A percentile compares a stretch with the other conserved stretches of the same genome.
These are phyloP conservation scores for Lathyrus sativus DNA, from an alignment of 306 rosid genomes.

Conservation along the genomic window DNA sequence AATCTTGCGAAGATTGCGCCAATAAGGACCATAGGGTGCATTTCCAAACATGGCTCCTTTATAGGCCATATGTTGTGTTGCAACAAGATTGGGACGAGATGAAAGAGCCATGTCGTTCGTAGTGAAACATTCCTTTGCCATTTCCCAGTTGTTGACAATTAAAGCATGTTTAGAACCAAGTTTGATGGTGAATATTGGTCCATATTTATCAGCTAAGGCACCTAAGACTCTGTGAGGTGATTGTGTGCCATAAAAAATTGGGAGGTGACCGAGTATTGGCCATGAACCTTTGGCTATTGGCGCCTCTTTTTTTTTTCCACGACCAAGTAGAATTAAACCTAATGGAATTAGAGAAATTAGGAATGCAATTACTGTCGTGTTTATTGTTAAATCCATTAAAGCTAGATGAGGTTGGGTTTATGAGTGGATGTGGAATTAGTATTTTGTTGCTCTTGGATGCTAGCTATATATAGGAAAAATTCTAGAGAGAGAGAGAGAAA, in stretches of 20 bases:
- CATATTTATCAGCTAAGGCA: slow-evolving; percentile 40
- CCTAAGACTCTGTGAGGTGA: slow-evolving; percentile 33
- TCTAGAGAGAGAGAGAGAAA: no score
- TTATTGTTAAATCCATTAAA: background rate
- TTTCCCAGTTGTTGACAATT: slow-evolving; percentile 37
- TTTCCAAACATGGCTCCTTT: background rate
- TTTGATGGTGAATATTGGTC: slow-evolving; percentile 36
- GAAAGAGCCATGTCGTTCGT: slow-evolving; percentile 33
- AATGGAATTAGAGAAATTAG: background rate
- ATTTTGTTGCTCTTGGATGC: no score
- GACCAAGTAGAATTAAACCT: background rate
- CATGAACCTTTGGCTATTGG: slow-evolving; percentile 35
- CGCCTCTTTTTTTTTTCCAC: background rate
- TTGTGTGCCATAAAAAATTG: background rate
- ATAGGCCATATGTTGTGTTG: background rate
- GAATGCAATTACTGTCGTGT: background rate
- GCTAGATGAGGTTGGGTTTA: background rate
- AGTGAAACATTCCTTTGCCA: slow-evolving; percentile 47
- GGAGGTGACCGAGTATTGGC: slow-evolving; percentile 48
- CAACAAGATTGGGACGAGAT: slow-evolving; percentile 30
- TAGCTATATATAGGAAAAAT: background rate
- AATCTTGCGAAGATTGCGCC: background rate
- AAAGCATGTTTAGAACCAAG: slow-evolving; percentile 23
- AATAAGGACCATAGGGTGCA: background rate
- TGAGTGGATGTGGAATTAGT: background rate